Conservation (phyloP, 352 stramenopile genomes). For the Phytophthora constricta region DNA sequence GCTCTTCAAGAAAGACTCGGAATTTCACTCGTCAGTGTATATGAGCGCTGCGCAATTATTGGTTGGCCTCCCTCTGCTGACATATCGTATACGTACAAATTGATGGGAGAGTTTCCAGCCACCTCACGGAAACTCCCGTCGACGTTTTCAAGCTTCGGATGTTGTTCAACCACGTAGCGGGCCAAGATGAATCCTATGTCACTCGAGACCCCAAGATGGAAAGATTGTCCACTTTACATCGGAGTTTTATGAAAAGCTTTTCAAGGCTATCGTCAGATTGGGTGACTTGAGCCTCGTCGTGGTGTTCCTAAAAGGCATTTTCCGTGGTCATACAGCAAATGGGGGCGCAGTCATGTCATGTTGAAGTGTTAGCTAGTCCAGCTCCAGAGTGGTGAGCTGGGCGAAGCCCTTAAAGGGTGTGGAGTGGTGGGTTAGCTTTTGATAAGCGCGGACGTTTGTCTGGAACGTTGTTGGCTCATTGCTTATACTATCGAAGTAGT, state of each 20-base stretch:
- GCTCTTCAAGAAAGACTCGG: background rate
- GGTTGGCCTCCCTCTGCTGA: slow-evolving; percentile 2
- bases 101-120: background rate
- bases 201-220: too few species aligned
- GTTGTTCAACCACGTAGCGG: too few species aligned
- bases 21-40: background rate
- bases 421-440: background rate
- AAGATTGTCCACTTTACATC: background rate
- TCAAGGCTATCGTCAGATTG: background rate
- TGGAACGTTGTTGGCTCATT: background rate
- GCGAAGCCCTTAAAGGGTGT: too few species aligned
- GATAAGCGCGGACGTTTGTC: background rate
- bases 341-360: background rate
- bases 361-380: too few species aligned
- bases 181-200: too few species aligned
- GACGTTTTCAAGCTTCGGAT: too few species aligned
- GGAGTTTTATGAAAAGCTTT: background rate
- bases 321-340: background rate
- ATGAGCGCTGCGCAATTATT: slow-evolving; percentile 16
- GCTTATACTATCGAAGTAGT: too few species aligned
- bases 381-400: too few species aligned
- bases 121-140: too few species aligned
- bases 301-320: slow-evolving; percentile 7
- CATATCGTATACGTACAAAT: background rate
- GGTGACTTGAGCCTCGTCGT: background rate